phyloP scores from a whole-genome alignment of 176 grass and related monocot species.

The Paspalum notatum region DNA sequence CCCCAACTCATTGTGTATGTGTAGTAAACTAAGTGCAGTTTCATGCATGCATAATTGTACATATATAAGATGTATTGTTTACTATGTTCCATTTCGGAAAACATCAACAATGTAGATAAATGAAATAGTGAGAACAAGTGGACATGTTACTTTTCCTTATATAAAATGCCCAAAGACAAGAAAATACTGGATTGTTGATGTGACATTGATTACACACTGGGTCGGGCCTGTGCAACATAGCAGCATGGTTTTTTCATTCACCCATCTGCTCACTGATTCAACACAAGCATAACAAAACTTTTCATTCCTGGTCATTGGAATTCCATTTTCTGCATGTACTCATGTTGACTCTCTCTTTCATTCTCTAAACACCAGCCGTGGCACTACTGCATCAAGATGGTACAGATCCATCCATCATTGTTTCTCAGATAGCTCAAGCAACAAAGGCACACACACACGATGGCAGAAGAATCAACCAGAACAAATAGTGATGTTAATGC shows the following conservation, averaged over 20 bases:
- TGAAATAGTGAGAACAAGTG: constrained; percentile 3
- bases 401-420: too few species aligned
- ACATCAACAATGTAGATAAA: neutral
- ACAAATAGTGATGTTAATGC: too few species aligned
- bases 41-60: neutral
- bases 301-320: neutral
- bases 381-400: constrained; percentile 1
- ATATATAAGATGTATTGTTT: neutral
- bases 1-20: too few species aligned
- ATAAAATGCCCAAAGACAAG: constrained; percentile 1
- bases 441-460: too few species aligned
- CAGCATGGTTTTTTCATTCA: constrained; percentile 16
- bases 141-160: constrained; percentile 21
- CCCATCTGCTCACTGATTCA: neutral
- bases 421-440: too few species aligned
- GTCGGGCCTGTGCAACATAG: constrained; percentile 4
- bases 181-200: neutral
- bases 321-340: neutral
- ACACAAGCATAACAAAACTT: constrained; percentile 11
- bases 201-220: neutral
- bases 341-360: constrained; percentile 3
- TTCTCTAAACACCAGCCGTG: neutral
- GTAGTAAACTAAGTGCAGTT: too few species aligned
- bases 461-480: too few species aligned
- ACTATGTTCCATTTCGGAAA: neutral